A percentile compares a stretch with the other conserved stretches of the same genome.
Conservation (phyloP, 164 flowering plant species). For the Stephania cephalantha region DNA sequence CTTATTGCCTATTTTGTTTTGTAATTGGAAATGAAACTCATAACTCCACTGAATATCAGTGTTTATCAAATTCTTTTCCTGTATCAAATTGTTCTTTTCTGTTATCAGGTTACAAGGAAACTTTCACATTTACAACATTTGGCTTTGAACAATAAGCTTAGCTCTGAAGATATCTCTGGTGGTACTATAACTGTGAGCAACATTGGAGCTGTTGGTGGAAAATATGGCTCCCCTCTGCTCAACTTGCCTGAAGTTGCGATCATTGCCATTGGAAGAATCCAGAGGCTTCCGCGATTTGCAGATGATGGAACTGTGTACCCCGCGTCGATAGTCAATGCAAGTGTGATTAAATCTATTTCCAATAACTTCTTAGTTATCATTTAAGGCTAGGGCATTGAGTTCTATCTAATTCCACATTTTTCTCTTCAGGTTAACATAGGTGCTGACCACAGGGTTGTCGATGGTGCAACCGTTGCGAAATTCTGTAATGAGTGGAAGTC, state of each 20-base stretch:
- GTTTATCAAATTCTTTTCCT: background rate
- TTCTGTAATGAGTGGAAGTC: slow-evolving; percentile 93
- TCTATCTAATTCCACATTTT: background rate
- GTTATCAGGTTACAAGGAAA: slow-evolving; percentile 71
- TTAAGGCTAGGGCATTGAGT: background rate
- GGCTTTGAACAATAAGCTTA: slow-evolving; percentile 73
- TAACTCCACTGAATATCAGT: background rate
- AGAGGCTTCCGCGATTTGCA: slow-evolving; percentile 58
- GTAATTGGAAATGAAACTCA: no score
- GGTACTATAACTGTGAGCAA: slow-evolving; percentile 94
- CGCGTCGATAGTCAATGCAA: slow-evolving; percentile 70
- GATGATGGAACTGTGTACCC: slow-evolving; percentile 74
- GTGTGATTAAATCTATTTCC: slow-evolving; percentile 11
- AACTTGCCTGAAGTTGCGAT: slow-evolving; percentile 92
- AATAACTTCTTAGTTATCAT: background rate
- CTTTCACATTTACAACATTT: slow-evolving; percentile 62
- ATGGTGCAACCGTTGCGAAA: slow-evolving; percentile 89
- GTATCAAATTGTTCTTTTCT: slow-evolving; percentile 5
- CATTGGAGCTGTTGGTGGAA: slow-evolving; percentile 96
- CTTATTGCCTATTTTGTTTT: no score
- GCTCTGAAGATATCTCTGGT: slow-evolving; percentile 65
- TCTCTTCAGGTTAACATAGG: slow-evolving; percentile 71
- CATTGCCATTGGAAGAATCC: slow-evolving; percentile 83
- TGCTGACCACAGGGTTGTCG: slow-evolving; percentile 93
- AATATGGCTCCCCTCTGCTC: slow-evolving; percentile 77